A percentile compares a stretch with the other conserved stretches of the same genome.
These are phyloP conservation scores for Pyrus hybrid DNA, from an alignment of 331 rosid species.

Conservation along the genomic window DNA sequence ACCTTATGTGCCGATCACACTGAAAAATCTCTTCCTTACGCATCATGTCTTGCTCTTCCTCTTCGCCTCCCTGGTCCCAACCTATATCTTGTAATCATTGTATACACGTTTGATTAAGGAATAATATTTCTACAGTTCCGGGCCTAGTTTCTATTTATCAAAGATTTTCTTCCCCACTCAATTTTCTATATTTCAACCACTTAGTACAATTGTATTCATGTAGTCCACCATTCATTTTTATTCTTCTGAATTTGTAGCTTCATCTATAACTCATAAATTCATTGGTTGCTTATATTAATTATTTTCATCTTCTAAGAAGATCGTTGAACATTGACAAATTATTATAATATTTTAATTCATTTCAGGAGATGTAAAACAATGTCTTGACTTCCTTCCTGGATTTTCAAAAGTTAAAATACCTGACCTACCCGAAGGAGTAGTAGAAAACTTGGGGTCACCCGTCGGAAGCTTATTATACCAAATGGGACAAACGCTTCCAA, in stretches of 20 bases:
- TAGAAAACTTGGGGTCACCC: conserved; percentile 14
- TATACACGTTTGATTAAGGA: too few species aligned
- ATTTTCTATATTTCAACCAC: neutral
- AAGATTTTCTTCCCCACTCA: too few species aligned
- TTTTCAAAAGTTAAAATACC: conserved; percentile 18
- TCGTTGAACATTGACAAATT: neutral
- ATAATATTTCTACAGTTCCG: too few species aligned
- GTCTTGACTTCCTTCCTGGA: conserved; percentile 43
- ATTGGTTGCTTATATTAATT: neutral
- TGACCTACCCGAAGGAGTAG: conserved; percentile 48
- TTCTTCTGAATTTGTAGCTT: neutral
- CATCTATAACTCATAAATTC: too few species aligned
- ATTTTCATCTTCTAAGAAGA: neutral
- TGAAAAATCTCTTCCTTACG: too few species aligned
- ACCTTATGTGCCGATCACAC: too few species aligned
- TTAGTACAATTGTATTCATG: neutral
- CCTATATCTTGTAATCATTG: too few species aligned
- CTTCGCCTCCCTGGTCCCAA: too few species aligned
- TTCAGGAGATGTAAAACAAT: conserved; percentile 15
- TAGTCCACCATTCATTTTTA: neutral
- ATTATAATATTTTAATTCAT: conserved; percentile 1
- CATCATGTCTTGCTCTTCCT: too few species aligned
- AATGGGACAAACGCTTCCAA: conserved; percentile 48
- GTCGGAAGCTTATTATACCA: conserved; percentile 33
- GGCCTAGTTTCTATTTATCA: too few species aligned